These are phyloP conservation scores for Adenanthera pavonina DNA, from an alignment of 306 rosid species.

Conservation along the genomic window DNA sequence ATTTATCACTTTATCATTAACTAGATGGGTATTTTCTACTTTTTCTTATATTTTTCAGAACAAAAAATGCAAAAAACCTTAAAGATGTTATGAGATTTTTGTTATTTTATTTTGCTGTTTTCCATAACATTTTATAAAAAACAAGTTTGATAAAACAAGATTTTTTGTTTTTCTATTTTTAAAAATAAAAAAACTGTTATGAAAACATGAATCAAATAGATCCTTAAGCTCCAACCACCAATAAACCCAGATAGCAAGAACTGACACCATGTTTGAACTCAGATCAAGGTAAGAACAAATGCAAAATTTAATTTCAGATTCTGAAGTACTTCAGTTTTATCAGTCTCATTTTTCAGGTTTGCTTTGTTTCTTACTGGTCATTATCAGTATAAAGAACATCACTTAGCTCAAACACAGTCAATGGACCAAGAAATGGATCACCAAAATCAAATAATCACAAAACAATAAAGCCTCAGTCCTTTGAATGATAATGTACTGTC, in stretches of 20 bases:
- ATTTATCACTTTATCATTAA: too few species aligned
- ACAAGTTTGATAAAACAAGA: too few species aligned
- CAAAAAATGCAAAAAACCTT: too few species aligned
- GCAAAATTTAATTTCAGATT: not conserved
- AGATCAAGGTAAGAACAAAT: not conserved
- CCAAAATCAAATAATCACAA: not conserved
- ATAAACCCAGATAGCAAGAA: not conserved
- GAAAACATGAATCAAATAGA: too few species aligned
- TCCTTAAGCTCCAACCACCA: not conserved
- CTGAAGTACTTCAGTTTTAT: not conserved
- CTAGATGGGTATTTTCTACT: too few species aligned
- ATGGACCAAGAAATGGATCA: not conserved
- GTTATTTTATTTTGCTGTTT: too few species aligned
- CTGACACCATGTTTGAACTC: not conserved
- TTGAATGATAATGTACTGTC: conserved; percentile 39
- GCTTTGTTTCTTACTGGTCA: not conserved
- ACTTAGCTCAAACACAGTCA: not conserved
- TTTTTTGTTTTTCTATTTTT: too few species aligned
- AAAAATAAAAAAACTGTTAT: too few species aligned
- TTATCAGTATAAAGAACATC: conserved; percentile 7
- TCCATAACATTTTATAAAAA: too few species aligned
- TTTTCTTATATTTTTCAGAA: too few species aligned
- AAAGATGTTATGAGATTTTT: too few species aligned
- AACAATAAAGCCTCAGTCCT: conserved; percentile 19
- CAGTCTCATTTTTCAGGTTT: not conserved